Evolutionary conservation across 2,329 filamentous ascomycete species (phyloP), one percentile per base, ranked within the genome.

Genomic region (Talaromyces sp.): DNA sequence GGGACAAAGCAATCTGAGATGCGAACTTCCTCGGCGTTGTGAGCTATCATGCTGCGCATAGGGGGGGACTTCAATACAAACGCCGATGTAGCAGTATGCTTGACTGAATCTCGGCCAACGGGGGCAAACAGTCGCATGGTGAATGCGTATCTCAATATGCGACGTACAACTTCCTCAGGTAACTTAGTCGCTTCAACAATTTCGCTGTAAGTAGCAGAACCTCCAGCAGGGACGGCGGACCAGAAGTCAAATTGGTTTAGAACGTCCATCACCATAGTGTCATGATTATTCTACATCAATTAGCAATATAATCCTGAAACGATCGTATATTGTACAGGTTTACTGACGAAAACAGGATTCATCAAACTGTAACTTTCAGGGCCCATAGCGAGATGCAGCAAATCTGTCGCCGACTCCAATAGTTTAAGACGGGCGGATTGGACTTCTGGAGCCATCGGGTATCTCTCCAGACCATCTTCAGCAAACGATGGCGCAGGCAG

Each of bases 181-280:
- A 58, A 35, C 19, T 37, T 58, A 13, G 54, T 58, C 13, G 19
- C 9, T 13, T 39, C 10, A 5, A 35, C 54, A 7, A 58, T 58
- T 58, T 58, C 54, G 35, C 54, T 41, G 11, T 58, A 58, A 39
- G 54, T 58, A 1, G 54, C 54, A 24, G 37, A 41, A 22, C 54
- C 54, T 19, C 54, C 54, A 13, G 35, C 13, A 8, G 54, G 54
- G 35, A 58, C 54, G 33, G 54, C 54, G 3, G 54, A 58, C n/a
- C 22, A 59, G 24, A 59, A 59, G 24, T 59, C 56, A 24, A 59
- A 59, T 59, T 59, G 56, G 16, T 59, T 59, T 16, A 59, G 37
- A 41, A 59, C 35, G 22, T 59, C 37, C 35, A 59, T 41, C 11
- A 43, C 24, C 56, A 59, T 59, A 4, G 37, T 59, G 19, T 59